phyloP scores from a whole-genome alignment of 352 stramenopile species.

The Globisporangium echinulatum region DNA sequence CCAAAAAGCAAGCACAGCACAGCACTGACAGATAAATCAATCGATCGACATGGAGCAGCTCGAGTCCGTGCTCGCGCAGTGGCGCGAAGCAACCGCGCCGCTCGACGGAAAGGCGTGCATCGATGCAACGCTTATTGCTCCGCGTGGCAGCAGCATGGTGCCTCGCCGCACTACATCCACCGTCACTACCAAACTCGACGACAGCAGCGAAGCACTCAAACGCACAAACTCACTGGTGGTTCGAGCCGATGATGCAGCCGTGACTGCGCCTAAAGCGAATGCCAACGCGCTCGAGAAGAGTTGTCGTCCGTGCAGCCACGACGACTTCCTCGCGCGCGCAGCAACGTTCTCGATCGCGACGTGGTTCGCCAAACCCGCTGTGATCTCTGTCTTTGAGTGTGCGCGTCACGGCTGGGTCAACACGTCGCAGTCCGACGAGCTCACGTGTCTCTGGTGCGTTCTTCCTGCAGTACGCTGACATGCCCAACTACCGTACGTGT shows the following conservation, averaged over 20 bases:
- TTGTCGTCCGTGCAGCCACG: constrained; percentile 43
- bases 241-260: background rate
- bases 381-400: constrained; percentile 37
- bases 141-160: background rate
- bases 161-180: background rate
- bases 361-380: constrained; percentile 58
- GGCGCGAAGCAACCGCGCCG: constrained; percentile 9
- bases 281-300: background rate
- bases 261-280: background rate
- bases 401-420: constrained; percentile 54
- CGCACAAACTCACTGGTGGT: background rate
- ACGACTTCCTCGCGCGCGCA: constrained; percentile 41
- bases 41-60: constrained; percentile 5
- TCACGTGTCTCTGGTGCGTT: constrained; percentile 34
- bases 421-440: constrained; percentile 24
- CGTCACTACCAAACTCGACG: background rate
- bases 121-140: constrained; percentile 7
- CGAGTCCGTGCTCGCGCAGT: constrained; percentile 10
- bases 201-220: background rate
- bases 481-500: background rate
- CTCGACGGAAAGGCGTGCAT: constrained; percentile 8
- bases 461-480: background rate
- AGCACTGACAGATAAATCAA: too few relatives aligned
- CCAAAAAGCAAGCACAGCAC: too few relatives aligned
- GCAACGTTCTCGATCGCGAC: constrained; percentile 44